These are phyloP conservation scores for Phytophthora sansomeana DNA, from an alignment of 352 stramenopile genomes.

Conservation along the genomic window DNA sequence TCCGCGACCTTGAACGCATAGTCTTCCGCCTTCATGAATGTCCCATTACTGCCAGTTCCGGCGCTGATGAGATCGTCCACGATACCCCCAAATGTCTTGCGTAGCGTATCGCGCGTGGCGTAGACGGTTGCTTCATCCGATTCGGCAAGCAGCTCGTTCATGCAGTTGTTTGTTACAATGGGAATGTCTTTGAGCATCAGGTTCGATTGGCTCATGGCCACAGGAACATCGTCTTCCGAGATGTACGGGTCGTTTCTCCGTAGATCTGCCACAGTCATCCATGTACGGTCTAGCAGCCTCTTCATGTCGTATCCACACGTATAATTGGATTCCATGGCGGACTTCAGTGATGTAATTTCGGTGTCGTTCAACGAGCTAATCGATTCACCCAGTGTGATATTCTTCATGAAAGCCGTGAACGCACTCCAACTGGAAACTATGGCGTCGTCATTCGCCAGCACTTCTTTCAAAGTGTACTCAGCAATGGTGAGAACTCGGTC, in stretches of 20 bases:
- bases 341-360: constrained; percentile 19
- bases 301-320: constrained; percentile 28
- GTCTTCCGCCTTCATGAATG: constrained; percentile 22
- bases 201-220: constrained; percentile 29
- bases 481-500: constrained; percentile 38
- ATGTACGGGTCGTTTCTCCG: constrained; percentile 12
- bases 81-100: constrained; percentile 47
- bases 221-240: constrained; percentile 20
- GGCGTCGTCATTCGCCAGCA: constrained; percentile 34
- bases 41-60: constrained; percentile 29
- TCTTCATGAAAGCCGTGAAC: constrained; percentile 25
- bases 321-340: constrained; percentile 16
- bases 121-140: constrained; percentile 17
- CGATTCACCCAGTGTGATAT: constrained; percentile 22
- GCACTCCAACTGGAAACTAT: constrained; percentile 29
- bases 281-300: constrained; percentile 13
- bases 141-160: constrained; percentile 30
- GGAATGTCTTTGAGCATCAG: constrained; percentile 50
- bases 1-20: constrained; percentile 42
- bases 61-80: constrained; percentile 40
- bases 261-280: constrained; percentile 17
- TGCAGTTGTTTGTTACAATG: constrained; percentile 32
- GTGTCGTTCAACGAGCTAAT: constrained; percentile 13
- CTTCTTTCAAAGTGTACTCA: constrained; percentile 32
- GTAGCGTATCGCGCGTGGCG: constrained; percentile 40